Base-by-base conservation (phyloP, 2,329 filamentous ascomycete genomes). In the Cordyceps cateniannulata region DNA sequence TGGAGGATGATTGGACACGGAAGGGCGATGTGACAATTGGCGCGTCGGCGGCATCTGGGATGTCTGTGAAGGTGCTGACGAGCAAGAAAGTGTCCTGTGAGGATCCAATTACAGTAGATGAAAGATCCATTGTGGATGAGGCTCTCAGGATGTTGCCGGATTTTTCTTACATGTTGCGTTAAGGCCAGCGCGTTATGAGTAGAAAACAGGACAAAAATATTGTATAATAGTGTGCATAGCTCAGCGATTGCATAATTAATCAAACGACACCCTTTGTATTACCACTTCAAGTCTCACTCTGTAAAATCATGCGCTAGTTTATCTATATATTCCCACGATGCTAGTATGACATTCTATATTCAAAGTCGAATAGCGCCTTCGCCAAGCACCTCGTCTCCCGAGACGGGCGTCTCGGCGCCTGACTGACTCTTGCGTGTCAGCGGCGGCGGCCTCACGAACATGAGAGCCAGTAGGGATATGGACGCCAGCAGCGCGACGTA, bases 401-500 rank as follows among this genome's bases (percentile, higher is more conserved):
- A 32, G 0, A 65, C 62, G 22, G 68, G 65, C 14, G 54, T 55
- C 3, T 4, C 45, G 29, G 66, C 69, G 61, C 56, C 47, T 8
- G 35, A 16, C 3, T 14, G 5, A 12, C 18, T 9, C n/a, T 45
- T 32, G 8, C 10, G 18, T n/a, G 38, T 24, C 24, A 75, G 75
- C 24, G 38, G 18, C 18, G 75, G 76, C 40, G 71, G 68, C 14
- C 65, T 65, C 3, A 77, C 72, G 52, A 75, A 70, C 14, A 63
- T 58, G 48, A 70, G 57, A 0, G 71, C 71, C 2, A 67, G 55
- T 61, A 70, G 68, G 6, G 72, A 66, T 1, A 73, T 1, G 1
- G 50, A 53, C 7, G 66, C 72, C 5, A 76, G 63, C 14, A 70
- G 62, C 0, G 69, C 68, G 18, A 76, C 63, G 53, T 77, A 78